Evolutionary conservation across 1,139 yeast genomes (phyloP), one percentile per base, ranked within the genome.

Genomic region (Hyphopichia pseudoburtonii): DNA sequence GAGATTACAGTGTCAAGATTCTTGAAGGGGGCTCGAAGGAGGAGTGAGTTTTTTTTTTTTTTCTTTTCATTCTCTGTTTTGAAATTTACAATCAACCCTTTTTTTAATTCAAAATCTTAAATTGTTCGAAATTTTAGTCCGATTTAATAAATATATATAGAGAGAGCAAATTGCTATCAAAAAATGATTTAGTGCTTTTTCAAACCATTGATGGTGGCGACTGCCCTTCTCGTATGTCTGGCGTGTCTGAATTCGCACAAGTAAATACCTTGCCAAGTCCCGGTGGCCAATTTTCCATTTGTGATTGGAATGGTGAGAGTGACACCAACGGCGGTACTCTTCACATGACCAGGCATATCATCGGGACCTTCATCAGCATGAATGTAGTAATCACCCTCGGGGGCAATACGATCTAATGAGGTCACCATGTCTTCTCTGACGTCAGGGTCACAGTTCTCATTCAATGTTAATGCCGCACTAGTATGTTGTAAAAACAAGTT

Each of bases 191-290:
- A 22, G 24, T 11, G 24, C 24, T 51, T 52, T 52, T 70, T 70
- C 41, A 57, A 44, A 4, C 95, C 95, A 47, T 85, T 81, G 46
- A 86, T 73, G 0, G 95, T 86, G 14, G 88, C 90, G 11, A 86
- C 80, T 21, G 85, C 63, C 40, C 73, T 73, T 50, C 95, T 70
- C 10, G 82, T 60, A 52, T 85, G 92, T 48, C 66, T 64, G 55
- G 76, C 73, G 32, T 70, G 70, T 50, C 95, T 70, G 59, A 86
- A 86, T 57, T 86, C 95, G 50, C 86, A 70, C 34, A 83, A 64
- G 67, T 84, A 85, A 32, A 86, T 73, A 0, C 94, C 95, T 54
- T 86, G 95, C 95, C 95, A 86, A 1, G 92, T 85, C 3, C 95
- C 95, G 0, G 81, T 69, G 1, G 82, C 84, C 41, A 86, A 62